Conservation (phyloP, 495 filamentous ascomycete species). For the Podospora pseudoanserina region DNA sequence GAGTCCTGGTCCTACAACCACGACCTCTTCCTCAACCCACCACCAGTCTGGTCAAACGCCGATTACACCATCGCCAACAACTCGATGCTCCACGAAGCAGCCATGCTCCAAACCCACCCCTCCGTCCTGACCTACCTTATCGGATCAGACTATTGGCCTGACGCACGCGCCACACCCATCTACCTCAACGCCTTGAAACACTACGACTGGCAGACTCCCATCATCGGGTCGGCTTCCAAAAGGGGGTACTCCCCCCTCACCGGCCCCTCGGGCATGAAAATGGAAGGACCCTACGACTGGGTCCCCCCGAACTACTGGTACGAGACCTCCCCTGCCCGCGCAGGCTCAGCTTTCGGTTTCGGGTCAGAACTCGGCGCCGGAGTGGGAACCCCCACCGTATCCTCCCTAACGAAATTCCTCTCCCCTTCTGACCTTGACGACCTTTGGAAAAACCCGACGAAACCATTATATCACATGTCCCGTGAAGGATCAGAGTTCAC, state of each 20-base stretch:
- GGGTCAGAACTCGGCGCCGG: conserved; percentile 60
- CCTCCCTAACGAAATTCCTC: conserved; percentile 54
- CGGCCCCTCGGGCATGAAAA: conserved; percentile 59
- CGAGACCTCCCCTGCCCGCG: conserved; percentile 35
- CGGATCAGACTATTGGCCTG: conserved; percentile 61
- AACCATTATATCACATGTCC: conserved; percentile 58
- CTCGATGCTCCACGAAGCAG: conserved; percentile 57
- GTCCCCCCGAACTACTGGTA: conserved; percentile 65
- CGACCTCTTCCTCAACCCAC: conserved; percentile 38
- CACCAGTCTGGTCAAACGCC: conserved; percentile 43
- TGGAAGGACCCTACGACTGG: conserved; percentile 68
- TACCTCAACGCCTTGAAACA: conserved; percentile 48
- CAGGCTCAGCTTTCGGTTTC: conserved; percentile 60
- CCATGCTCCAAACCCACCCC: conserved; percentile 57
- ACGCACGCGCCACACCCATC: conserved; percentile 50
- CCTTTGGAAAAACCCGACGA: conserved; percentile 54
- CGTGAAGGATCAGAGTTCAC: conserved; percentile 51
- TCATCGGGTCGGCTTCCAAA: conserved; percentile 56
- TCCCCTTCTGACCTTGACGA: conserved; percentile 46
- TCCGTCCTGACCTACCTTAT: conserved; percentile 55
- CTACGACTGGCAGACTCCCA: conserved; percentile 55
- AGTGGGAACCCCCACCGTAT: conserved; percentile 57
- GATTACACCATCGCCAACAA: conserved; percentile 55
- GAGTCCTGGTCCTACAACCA: conserved; percentile 62
- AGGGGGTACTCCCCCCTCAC: conserved; percentile 50